Base-by-base conservation (phyloP, 2,329 filamentous ascomycete species). In the Botryotinia globosa region DNA sequence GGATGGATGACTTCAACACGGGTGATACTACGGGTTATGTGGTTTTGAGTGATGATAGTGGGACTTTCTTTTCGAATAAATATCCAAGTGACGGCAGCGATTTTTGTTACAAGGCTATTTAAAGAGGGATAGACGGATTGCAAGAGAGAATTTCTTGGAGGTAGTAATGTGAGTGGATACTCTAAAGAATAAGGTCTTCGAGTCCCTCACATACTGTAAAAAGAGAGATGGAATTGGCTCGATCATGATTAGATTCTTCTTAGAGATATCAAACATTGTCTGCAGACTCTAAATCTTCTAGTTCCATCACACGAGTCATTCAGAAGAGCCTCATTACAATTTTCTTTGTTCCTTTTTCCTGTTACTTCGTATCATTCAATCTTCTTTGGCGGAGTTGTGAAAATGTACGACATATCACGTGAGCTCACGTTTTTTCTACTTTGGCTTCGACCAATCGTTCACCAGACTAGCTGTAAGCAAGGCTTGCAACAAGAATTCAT, bases 21-120 rank as follows among this genome's bases (percentile, higher is more conserved):
- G 63, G 44, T 18, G 63, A 66, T 66, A 66, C 63, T 25, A 39
- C 45, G 8, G 63, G 63, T 25, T 61, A 63, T 62, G 68, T 64
- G 44, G 32, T 64, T 25, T 32, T 51, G 59, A 54, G n/a, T 65
- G 44, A 56, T 39, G 37, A 18, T 18, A 71, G 32, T 62, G 59
- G 69, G 34, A 51, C 64, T 5, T 71, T 64, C 34, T 71, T 64
- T 56, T 64, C 58, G 39, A 45, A 71, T 65, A 71, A 71, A 71
- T 71, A 71, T 54, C 69, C 69, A 4, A 56, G 34, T 56, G 69
- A 71, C 54, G 59, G 69, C n/a, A 39, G 59, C 12, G 37, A 71
- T 34, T 71, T 71, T 65, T 71, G 69, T 54, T 71, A 39, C 32
- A 20, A 12, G 2, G 16, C 29, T 42, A 22, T 22, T 44, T 69